Evolutionary conservation across 257 asterid genomes (phyloP).

Genomic region (Ilex aquifolium): DNA sequence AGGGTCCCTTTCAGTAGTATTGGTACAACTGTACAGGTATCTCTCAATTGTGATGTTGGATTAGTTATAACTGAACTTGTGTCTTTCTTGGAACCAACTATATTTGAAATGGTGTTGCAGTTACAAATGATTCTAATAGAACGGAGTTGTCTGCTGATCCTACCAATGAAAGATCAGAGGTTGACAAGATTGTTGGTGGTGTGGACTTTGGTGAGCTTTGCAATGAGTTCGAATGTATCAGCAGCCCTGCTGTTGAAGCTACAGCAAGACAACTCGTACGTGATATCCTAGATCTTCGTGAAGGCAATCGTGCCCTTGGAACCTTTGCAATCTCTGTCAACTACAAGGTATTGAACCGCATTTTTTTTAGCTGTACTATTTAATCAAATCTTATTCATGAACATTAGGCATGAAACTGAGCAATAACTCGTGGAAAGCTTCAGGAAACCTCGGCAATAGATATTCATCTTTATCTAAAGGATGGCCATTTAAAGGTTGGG

Average conservation of each 20-base stretch:
- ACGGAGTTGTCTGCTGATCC: slow-evolving; percentile 36
- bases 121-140: slow-evolving; percentile 48
- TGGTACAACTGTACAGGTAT: no score
- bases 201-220: slow-evolving; percentile 91
- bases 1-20: no score
- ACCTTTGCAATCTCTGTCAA: slow-evolving; percentile 62
- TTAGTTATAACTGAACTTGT: no score
- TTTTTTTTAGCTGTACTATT: no score
- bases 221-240: slow-evolving; percentile 82
- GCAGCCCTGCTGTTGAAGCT: slow-evolving; percentile 87
- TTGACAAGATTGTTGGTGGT: slow-evolving; percentile 67
- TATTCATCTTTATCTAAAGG: no score
- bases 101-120: slow-evolving; percentile 30
- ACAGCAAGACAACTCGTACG: slow-evolving; percentile 84
- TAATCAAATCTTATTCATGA: no score
- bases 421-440: no score
- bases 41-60: no score
- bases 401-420: no score
- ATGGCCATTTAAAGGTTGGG: no score
- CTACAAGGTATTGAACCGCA: slow-evolving; percentile 44
- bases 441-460: no score
- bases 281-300: slow-evolving; percentile 76
- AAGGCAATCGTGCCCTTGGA: slow-evolving; percentile 77
- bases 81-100: no score
- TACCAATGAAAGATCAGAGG: slow-evolving; percentile 42